These are phyloP conservation scores for Cutaneotrichosporon sp. DNA, from an alignment of 1,284 basidiomycete species.

Conservation along the genomic window DNA sequence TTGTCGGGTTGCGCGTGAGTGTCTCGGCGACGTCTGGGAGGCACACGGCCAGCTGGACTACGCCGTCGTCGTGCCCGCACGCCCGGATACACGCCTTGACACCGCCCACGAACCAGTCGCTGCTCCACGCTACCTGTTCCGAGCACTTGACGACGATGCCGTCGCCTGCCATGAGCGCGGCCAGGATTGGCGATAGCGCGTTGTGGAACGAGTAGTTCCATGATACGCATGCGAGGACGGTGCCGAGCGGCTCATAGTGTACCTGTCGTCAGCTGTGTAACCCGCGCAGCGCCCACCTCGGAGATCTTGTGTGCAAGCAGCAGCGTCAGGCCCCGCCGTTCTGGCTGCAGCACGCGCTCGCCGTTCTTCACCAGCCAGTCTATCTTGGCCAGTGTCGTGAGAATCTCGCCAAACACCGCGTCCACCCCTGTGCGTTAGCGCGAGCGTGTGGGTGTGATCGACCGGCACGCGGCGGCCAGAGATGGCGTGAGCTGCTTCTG, in stretches of 20 bases:
- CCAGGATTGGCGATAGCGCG: constrained; percentile 84
- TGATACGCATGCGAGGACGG: constrained; percentile 85
- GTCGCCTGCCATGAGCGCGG: constrained; percentile 85
- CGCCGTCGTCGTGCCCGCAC: constrained; percentile 71
- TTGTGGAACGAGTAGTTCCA: constrained; percentile 78
- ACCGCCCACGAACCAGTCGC: constrained; percentile 71
- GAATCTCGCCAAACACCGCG: constrained; percentile 79
- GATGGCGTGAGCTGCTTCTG: too few species aligned
- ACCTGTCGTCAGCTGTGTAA: constrained; percentile 58
- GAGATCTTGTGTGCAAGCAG: constrained; percentile 76
- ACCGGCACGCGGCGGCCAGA: too few species aligned
- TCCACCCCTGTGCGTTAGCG: constrained; percentile 63
- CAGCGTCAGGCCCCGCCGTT: constrained; percentile 65
- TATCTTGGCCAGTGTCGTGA: constrained; percentile 82
- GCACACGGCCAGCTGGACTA: constrained; percentile 74
- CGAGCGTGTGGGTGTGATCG: background rate
- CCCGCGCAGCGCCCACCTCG: constrained; percentile 25
- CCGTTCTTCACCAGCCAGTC: constrained; percentile 72
- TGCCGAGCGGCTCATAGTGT: constrained; percentile 86
- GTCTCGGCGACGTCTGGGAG: constrained; percentile 79
- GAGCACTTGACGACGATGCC: constrained; percentile 87
- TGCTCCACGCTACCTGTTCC: constrained; percentile 84
- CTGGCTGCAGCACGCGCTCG: constrained; percentile 65
- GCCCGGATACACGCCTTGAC: constrained; percentile 67
- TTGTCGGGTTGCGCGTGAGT: constrained; percentile 69